phyloP scores from a whole-genome alignment of 495 filamentous ascomycete genomes.

The Penicillium pancosmium region DNA sequence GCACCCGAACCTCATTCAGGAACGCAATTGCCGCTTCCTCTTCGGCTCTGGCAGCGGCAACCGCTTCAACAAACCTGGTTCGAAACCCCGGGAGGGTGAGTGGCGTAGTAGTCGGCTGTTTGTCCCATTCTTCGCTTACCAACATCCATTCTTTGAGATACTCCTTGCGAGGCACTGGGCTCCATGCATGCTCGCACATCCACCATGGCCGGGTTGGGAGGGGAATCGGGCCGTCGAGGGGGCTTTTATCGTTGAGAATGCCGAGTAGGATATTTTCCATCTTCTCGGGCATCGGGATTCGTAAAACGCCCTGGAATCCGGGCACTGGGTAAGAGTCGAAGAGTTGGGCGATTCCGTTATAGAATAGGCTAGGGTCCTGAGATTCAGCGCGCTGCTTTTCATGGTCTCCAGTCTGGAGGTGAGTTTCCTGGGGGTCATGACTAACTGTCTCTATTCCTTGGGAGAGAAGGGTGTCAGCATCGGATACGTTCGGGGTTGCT shows the following conservation, averaged over 20 bases:
- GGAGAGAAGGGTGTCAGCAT: conserved; percentile 14
- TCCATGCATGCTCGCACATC: background rate
- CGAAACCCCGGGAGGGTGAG: conserved; percentile 39
- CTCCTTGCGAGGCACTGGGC: background rate
- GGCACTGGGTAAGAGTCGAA: background rate
- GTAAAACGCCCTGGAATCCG: background rate
- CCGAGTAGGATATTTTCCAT: conserved; percentile 2
- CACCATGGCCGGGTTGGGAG: conserved; percentile 6
- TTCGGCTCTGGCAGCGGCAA: conserved; percentile 1
- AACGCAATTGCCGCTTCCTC: background rate
- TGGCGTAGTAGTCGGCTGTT: conserved; percentile 22
- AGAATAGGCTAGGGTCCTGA: conserved; percentile 12
- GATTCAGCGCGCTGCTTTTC: conserved; percentile 10
- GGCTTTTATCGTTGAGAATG: conserved; percentile 6
- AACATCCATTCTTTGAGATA: conserved; percentile 11
- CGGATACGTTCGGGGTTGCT: conserved; percentile 5
- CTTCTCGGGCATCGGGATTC: conserved; percentile 14
- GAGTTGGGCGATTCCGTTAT: background rate
- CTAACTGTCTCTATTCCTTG: conserved; percentile 22
- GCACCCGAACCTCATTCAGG: background rate
- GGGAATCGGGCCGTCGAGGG: background rate
- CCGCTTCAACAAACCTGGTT: conserved; percentile 25
- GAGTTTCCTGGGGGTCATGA: conserved; percentile 6
- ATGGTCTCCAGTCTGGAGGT: background rate
- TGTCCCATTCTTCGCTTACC: conserved; percentile 14